Evolutionary conservation across 768 basidiomycete species (phyloP).

Genomic region (Podaxis mareebaensis): DNA sequence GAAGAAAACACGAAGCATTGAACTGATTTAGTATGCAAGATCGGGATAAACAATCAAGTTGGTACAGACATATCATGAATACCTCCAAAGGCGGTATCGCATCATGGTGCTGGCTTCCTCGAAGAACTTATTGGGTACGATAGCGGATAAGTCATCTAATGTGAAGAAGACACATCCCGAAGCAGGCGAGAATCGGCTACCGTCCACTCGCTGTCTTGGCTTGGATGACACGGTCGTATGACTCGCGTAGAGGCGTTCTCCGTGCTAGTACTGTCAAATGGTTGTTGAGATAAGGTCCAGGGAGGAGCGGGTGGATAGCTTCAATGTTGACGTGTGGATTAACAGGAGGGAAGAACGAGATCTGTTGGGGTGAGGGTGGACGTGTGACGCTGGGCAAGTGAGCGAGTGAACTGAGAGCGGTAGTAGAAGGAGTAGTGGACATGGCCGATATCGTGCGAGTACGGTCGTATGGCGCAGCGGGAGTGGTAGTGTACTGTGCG

Average conservation of each 20-base stretch:
- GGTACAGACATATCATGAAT: neutral
- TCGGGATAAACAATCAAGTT: neutral
- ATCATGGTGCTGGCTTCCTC: neutral
- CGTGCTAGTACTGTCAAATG: slow-evolving; percentile 70
- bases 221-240: slow-evolving; percentile 63
- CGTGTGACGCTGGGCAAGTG: slow-evolving; percentile 52
- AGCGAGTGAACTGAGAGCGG: slow-evolving; percentile 57
- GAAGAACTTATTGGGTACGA: neutral
- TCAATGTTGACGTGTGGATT: slow-evolving; percentile 57
- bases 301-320: slow-evolving; percentile 68
- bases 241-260: slow-evolving; percentile 67
- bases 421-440: slow-evolving; percentile 52
- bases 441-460: slow-evolving; percentile 59
- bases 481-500: slow-evolving; percentile 28
- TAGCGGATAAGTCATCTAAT: neutral
- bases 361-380: slow-evolving; percentile 47
- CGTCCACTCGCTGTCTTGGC: slow-evolving; percentile 47
- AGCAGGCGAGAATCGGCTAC: slow-evolving; percentile 10
- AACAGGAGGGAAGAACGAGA: slow-evolving; percentile 64
- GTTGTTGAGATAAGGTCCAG: slow-evolving; percentile 68
- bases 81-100: neutral
- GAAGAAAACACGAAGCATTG: neutral
- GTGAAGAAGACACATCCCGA: neutral
- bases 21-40: neutral
- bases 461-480: slow-evolving; percentile 34